Conservation (phyloP, 2,329 filamentous ascomycete genomes). For the Phaeosphaeria sp. region DNA sequence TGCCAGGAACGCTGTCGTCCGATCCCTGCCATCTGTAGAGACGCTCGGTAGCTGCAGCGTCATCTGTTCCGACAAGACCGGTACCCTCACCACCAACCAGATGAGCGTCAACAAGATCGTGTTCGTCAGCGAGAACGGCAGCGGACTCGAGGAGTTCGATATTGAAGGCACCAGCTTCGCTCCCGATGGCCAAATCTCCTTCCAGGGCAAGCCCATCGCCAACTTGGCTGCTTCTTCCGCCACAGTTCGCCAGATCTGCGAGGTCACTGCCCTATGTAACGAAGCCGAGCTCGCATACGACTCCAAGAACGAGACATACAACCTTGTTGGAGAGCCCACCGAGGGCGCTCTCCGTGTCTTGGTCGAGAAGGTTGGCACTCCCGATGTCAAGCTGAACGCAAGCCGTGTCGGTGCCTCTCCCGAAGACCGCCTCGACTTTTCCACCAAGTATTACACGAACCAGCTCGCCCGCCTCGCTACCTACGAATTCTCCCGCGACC, state of each 20-base stretch:
- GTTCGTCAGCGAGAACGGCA: conserved; percentile 76
- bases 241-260: conserved; percentile 80
- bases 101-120: conserved; percentile 98
- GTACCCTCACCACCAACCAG: conserved; percentile 96
- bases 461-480: conserved; percentile 78
- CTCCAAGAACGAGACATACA: conserved; percentile 73
- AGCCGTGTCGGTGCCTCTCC: conserved; percentile 56
- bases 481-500: conserved; percentile 95
- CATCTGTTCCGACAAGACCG: conserved; percentile 99
- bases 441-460: conserved; percentile 84
- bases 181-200: conserved; percentile 76
- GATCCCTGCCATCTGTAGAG: conserved; percentile 95
- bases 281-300: conserved; percentile 86
- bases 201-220: conserved; percentile 70
- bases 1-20: conserved; percentile 95
- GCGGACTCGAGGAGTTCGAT: conserved; percentile 81
- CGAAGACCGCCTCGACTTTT: conserved; percentile 74
- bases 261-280: conserved; percentile 81
- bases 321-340: conserved; percentile 90
- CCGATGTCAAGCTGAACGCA: conserved; percentile 67
- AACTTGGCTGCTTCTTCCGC: conserved; percentile 74
- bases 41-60: conserved; percentile 98
- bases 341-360: conserved; percentile 91
- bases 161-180: conserved; percentile 93
- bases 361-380: conserved; percentile 92